These are phyloP conservation scores for Aspergillus puulaauensis DNA, from an alignment of 2,329 filamentous ascomycete species.

Conservation along the genomic window DNA sequence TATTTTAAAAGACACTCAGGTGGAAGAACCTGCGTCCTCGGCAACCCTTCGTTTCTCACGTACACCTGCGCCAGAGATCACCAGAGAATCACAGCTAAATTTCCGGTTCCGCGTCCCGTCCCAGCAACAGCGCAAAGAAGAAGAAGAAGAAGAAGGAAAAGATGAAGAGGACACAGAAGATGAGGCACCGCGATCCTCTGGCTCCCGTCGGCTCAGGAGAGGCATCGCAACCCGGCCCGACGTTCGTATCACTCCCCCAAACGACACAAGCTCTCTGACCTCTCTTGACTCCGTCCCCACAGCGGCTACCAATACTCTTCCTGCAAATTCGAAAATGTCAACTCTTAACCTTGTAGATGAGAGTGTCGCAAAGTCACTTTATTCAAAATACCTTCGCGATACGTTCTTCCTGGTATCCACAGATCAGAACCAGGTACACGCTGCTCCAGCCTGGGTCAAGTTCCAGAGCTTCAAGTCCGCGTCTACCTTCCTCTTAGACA, in stretches of 20 bases:
- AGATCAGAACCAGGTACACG: slow-evolving; percentile 5
- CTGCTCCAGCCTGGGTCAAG: slow-evolving; percentile 19
- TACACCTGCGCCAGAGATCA: neutral
- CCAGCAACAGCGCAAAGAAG: neutral
- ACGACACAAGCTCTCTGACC: neutral
- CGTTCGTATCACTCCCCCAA: neutral
- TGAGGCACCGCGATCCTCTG: neutral
- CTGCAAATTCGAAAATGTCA: neutral
- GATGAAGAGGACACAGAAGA: neutral
- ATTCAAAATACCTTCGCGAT: neutral
- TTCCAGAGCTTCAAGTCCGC: slow-evolving; percentile 15
- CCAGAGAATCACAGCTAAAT: neutral
- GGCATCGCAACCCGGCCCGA: neutral
- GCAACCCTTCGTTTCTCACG: neutral
- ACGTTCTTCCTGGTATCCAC: slow-evolving; percentile 20
- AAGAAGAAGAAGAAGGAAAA: neutral
- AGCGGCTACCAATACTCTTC: neutral
- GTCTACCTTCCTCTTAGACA: slow-evolving; percentile 16
- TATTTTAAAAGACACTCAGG: neutral
- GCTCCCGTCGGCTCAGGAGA: neutral
- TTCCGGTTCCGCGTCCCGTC: neutral
- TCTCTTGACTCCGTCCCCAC: neutral
- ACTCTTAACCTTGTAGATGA: neutral
- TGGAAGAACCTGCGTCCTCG: neutral
- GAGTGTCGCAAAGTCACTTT: neutral